Conservation (phyloP, 305 asterid species). For the Ruellia speciosa region DNA sequence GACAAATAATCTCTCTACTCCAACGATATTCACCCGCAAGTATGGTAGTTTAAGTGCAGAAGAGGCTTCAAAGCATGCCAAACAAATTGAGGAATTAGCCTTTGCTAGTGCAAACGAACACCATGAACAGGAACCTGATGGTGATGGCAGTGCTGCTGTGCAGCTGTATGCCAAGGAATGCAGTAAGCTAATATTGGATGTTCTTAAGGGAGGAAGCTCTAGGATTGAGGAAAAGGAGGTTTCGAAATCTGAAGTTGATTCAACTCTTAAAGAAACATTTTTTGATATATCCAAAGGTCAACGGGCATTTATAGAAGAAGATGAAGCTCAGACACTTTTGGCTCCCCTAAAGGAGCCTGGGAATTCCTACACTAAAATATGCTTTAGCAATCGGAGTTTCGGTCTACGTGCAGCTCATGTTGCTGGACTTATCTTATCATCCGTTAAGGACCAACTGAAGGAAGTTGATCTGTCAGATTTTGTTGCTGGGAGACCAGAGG, state of each 20-base stretch:
- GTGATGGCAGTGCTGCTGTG: slow-evolving; percentile 93
- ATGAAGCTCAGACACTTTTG: slow-evolving; percentile 67
- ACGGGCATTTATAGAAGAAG: slow-evolving; percentile 75
- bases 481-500: slow-evolving; percentile 92
- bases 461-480: slow-evolving; percentile 91
- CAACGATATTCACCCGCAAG: slow-evolving; percentile 78
- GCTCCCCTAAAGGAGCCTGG: slow-evolving; percentile 64
- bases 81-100: slow-evolving; percentile 66
- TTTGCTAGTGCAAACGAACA: slow-evolving; percentile 53
- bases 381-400: slow-evolving; percentile 94
- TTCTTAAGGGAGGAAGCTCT: slow-evolving; percentile 53
- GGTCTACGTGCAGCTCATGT: slow-evolving; percentile 69
- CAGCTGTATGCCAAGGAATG: slow-evolving; percentile 90
- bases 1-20: slow-evolving; percentile 73
- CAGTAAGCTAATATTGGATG: slow-evolving; percentile 72
- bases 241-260: slow-evolving; percentile 29
- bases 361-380: slow-evolving; percentile 61
- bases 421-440: slow-evolving; percentile 70
- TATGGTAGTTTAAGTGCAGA: slow-evolving; percentile 53
- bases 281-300: slow-evolving; percentile 86
- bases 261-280: slow-evolving; percentile 30
- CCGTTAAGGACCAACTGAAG: slow-evolving; percentile 68
- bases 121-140: slow-evolving; percentile 73
- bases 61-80: slow-evolving; percentile 58
- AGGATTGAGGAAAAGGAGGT: slow-evolving; percentile 34